Base-by-base conservation (phyloP, 371 early-diverging fungal species). In the Mortierella sp. region DNA sequence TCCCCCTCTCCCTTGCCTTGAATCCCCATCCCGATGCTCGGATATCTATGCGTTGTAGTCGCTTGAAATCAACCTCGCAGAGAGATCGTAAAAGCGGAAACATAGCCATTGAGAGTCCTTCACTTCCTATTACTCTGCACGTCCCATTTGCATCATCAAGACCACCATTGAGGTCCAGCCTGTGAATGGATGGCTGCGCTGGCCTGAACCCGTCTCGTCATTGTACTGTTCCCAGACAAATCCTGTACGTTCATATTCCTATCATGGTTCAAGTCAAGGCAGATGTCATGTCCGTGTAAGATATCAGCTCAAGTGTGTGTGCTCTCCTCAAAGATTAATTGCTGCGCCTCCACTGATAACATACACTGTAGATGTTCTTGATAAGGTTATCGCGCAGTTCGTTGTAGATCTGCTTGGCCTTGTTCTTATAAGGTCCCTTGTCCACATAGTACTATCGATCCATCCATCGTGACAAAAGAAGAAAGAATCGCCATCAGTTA, bases 181-280 rank as follows among this genome's bases (percentile, higher is more conserved):
- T 9, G 96, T 96, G 64, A 98, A 98, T 38, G 97, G 98, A 80
- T 96, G 96, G 50, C 93, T 91, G 42, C 94, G 84, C 58, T 87
- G 81, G 4, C 97, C 96, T 27, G 84, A 54, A n/a, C 98, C 98
- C 53, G 84, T 87, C 24, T 78, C 68, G 14, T 88, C 86, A n/a
- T 88, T 86, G 80, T 97, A 98, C 74, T 96, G 96, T 78, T 98
- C 97, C 95, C 95, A 96, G 19, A 95, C 87, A 80, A 88, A 96
- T 16, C 95, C 94, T 2, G 95, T 93, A n/a, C 83, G 67, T 42
- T 85, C 62, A 71, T 94, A 98, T 52, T 93, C 87, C 84, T 90
- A 68, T 46, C 8, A 47, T 14, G 30, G 24, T 19, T 27, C 19
- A 14, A 34, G 8, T n/a, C 23, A 31, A 27, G 4, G 18, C 16